phyloP scores from a whole-genome alignment of 306 rosid genomes.

The Erythrophleum fordii region DNA sequence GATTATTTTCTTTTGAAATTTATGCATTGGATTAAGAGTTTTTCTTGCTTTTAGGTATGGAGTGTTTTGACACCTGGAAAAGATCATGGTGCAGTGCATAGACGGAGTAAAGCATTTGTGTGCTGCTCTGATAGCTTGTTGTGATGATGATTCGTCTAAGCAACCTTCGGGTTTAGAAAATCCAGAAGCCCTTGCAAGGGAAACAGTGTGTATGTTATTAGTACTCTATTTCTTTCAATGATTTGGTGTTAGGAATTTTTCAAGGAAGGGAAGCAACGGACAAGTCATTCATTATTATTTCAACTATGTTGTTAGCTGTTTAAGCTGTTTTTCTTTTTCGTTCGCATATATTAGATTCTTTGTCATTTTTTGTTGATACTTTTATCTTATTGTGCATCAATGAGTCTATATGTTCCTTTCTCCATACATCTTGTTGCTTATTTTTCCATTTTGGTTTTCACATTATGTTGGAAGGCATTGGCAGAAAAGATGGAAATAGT shows the following conservation, averaged over 20 bases:
- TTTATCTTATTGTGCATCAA: neutral
- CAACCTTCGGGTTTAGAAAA: slow-evolving; percentile 71
- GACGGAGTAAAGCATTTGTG: slow-evolving; percentile 80
- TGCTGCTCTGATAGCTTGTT: slow-evolving; percentile 59
- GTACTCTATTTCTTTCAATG: slow-evolving; percentile 35
- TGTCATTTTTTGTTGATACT: neutral
- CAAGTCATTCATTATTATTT: slow-evolving; percentile 12
- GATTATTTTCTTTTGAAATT: slow-evolving; percentile 12
- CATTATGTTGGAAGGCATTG: neutral
- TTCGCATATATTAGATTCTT: neutral
- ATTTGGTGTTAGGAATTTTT: slow-evolving; percentile 30
- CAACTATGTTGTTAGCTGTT: neutral
- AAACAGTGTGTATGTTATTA: slow-evolving; percentile 78
- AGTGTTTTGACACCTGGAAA: slow-evolving; percentile 67
- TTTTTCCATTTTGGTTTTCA: neutral
- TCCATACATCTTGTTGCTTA: slow-evolving; percentile 11
- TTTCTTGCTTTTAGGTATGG: slow-evolving; percentile 69
- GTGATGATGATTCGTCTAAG: slow-evolving; percentile 54
- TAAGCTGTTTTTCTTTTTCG: neutral
- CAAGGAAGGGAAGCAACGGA: slow-evolving; percentile 16
- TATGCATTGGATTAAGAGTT: neutral
- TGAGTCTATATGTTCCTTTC: neutral
- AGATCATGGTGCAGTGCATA: slow-evolving; percentile 86
- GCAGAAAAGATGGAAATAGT: neutral
- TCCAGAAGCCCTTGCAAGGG: slow-evolving; percentile 90